Base-by-base conservation (phyloP, 2,329 filamentous ascomycete genomes). In the Paracorniculantispora psalliotae region DNA sequence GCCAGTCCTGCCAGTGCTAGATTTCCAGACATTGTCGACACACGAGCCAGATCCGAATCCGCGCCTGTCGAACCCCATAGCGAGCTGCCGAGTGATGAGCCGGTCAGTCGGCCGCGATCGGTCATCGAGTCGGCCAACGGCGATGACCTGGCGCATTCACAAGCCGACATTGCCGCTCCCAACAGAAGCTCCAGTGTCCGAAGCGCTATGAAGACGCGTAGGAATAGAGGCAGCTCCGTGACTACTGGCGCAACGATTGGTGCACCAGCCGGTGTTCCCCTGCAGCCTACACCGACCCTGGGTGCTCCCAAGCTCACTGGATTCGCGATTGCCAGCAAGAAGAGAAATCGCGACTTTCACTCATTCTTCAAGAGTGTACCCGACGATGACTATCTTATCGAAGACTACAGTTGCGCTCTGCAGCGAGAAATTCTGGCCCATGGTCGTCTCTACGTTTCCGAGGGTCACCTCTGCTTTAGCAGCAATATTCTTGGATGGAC, bases 401-500 rank as follows among this genome's bases (percentile, higher is more conserved):
- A 99, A 70, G 94, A 99, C 72, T 99, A 97, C 73, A 97, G 94
- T 72, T 97, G 94, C 71, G 94, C 94, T 4, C 74, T 99, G 61
- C 94, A 99, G 73, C 86, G 92, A 64, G 96, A 99, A 70, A 99
- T 99, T 61, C 83, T 99, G 37, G 86, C 96, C 7, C 94, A 97
- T 65, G 94, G 94, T 6, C 85, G 94, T 43, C 81, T 99, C 15
- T 99, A 99, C 69, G 91, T 99, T 44, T 97, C 94, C 0, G 94
- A 99, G 75, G 92, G 93, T 12, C 93, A 99, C 70, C 85, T 99
- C 49, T 99, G 94, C 77, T 99, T 99, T 75, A 97, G 92, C 68
- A 97, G 94, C 78, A 99, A 99, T 71, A 99, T 99, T 64, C 84
- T 99, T 49, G 94, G 94, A 57, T 99, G 94, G 94, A 90, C 96